phyloP scores from a whole-genome alignment of 2,329 filamentous ascomycete species.

The Epichloe hybrida region DNA sequence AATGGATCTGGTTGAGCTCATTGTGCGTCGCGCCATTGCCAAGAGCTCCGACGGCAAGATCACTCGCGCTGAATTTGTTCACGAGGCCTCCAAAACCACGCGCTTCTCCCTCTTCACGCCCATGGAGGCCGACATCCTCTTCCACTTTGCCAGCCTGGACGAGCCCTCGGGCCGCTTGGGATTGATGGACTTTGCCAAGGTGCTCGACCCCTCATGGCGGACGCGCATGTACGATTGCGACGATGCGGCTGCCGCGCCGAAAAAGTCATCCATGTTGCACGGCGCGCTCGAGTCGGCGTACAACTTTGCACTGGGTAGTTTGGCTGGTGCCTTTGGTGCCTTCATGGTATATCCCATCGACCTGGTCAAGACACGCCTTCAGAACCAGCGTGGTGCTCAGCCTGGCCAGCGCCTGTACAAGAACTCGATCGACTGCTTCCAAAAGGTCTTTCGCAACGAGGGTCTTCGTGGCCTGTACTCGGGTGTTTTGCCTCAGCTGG shows the following conservation, averaged over 20 bases:
- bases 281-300: slow-evolving; percentile 58
- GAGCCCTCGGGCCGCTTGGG: slow-evolving; percentile 76
- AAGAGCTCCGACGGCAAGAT: slow-evolving; percentile 87
- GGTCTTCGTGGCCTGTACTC: slow-evolving; percentile 84
- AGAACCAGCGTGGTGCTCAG: slow-evolving; percentile 78
- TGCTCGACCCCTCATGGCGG: slow-evolving; percentile 87
- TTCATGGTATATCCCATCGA: slow-evolving; percentile 99
- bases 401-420: slow-evolving; percentile 87
- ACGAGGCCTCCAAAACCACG: slow-evolving; percentile 81
- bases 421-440: slow-evolving; percentile 91
- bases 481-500: slow-evolving; percentile 84
- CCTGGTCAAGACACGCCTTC: slow-evolving; percentile 94
- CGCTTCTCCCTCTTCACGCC: slow-evolving; percentile 94
- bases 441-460: slow-evolving; percentile 87
- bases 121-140: slow-evolving; percentile 97
- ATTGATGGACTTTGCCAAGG: slow-evolving; percentile 79
- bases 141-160: slow-evolving; percentile 92
- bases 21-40: slow-evolving; percentile 72
- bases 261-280: slow-evolving; percentile 34
- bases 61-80: slow-evolving; percentile 83
- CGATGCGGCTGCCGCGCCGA: slow-evolving; percentile 23
- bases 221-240: slow-evolving; percentile 40
- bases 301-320: slow-evolving; percentile 77
- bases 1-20: slow-evolving; percentile 93
- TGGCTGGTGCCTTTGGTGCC: slow-evolving; percentile 92